These are phyloP conservation scores for Hanseniaspora vineae DNA, from an alignment of 805 yeast genomes.

Conservation along the genomic window DNA sequence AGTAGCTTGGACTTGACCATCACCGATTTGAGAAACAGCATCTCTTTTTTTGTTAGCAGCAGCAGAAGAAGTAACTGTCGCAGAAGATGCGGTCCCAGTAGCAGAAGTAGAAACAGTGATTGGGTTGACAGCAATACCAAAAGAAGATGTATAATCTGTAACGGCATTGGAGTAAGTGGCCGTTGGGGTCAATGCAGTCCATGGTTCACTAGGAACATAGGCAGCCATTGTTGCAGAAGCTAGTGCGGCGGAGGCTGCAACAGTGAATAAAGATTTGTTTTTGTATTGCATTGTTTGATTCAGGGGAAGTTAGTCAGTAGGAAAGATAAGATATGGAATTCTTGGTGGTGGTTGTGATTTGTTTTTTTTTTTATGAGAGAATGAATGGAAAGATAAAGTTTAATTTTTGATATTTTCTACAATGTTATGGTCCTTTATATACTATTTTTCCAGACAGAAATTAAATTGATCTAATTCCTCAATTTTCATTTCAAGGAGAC, in stretches of 20 bases:
- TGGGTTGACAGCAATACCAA: slow-evolving; percentile 60
- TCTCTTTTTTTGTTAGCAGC: slow-evolving; percentile 28
- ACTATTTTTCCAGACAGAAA: too few species aligned
- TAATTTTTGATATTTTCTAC: too few species aligned
- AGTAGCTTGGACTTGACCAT: slow-evolving; percentile 25
- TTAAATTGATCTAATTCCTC: too few species aligned
- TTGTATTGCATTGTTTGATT: slow-evolving; percentile 10
- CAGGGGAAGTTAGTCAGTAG: too few species aligned
- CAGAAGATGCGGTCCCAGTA: too few species aligned
- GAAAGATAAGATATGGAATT: too few species aligned
- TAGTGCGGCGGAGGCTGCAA: slow-evolving; percentile 26
- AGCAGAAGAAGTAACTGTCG: slow-evolving; percentile 16
- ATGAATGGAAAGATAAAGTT: too few species aligned
- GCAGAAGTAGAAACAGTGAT: slow-evolving; percentile 20
- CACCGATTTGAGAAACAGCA: slow-evolving; percentile 27
- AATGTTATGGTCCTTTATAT: too few species aligned
- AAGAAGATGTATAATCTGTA: slow-evolving; percentile 41
- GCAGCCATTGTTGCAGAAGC: slow-evolving; percentile 38
- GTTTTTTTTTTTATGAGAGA: too few species aligned
- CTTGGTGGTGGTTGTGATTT: too few species aligned
- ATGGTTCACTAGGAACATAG: slow-evolving; percentile 46
- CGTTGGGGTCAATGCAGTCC: slow-evolving; percentile 60
- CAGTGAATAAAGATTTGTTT: slow-evolving; percentile 3
- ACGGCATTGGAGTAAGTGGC: slow-evolving; percentile 41
- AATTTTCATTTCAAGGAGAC: too few species aligned